These are phyloP conservation scores for Backusella macrospora DNA, from an alignment of 192 early-diverging fungal genomes.

Conservation along the genomic window DNA sequence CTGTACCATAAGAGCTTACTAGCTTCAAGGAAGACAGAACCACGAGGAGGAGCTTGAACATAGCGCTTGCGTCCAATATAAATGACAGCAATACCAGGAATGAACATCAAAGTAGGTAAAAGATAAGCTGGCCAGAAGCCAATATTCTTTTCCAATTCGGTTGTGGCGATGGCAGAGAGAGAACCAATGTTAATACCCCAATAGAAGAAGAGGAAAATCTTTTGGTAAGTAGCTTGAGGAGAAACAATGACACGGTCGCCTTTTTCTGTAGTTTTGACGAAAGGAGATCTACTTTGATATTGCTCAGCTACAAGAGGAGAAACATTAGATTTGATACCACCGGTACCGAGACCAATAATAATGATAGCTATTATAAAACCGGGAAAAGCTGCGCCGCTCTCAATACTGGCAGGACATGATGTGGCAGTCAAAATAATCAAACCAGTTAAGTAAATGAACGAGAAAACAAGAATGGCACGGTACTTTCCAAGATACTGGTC, in stretches of 20 bases:
- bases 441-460: slow-evolving; percentile 62
- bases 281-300: slow-evolving; percentile 55
- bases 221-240: slow-evolving; percentile 52
- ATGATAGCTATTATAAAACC: slow-evolving; percentile 69
- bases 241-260: slow-evolving; percentile 67
- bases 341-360: slow-evolving; percentile 71
- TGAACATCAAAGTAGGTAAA: slow-evolving; percentile 59
- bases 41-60: slow-evolving; percentile 57
- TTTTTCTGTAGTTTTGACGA: slow-evolving; percentile 53
- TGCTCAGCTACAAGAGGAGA: slow-evolving; percentile 80
- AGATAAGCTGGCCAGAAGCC: slow-evolving; percentile 62
- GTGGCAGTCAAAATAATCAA: slow-evolving; percentile 61
- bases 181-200: slow-evolving; percentile 73
- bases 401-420: slow-evolving; percentile 55
- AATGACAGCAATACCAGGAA: slow-evolving; percentile 53
- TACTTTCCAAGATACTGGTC: slow-evolving; percentile 77
- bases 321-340: slow-evolving; percentile 81
- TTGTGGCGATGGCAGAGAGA: slow-evolving; percentile 60
- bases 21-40: slow-evolving; percentile 59
- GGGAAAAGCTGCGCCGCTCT: slow-evolving; percentile 56
- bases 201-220: slow-evolving; percentile 86
- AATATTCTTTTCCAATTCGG: slow-evolving; percentile 59
- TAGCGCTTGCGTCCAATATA: slow-evolving; percentile 52
- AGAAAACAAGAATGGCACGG: slow-evolving; percentile 66
- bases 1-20: slow-evolving; percentile 46